Evolutionary conservation across 345 rosid genomes (phyloP).

Genomic region (Aurinia saxatilis): DNA sequence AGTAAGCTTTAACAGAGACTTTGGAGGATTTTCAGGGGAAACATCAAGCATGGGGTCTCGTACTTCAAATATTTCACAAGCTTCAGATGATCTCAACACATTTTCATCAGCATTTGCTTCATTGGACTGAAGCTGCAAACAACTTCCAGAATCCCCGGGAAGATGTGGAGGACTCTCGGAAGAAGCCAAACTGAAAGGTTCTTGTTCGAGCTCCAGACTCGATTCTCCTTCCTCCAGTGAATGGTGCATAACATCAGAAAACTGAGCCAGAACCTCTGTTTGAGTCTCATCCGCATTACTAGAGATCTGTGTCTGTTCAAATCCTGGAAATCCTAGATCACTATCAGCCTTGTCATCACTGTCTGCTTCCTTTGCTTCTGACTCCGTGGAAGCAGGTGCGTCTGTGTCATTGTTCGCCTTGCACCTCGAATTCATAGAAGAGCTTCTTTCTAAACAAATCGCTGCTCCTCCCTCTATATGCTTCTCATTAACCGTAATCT

Average conservation of each 20-base stretch:
- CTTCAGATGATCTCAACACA: background rate
- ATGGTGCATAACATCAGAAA: background rate
- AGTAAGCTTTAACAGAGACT: background rate
- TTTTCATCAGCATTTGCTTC: background rate
- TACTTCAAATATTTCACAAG: background rate
- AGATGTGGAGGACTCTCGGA: background rate
- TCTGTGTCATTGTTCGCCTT: background rate
- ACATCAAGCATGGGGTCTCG: background rate
- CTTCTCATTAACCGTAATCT: background rate
- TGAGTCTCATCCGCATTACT: background rate
- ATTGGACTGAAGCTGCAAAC: background rate
- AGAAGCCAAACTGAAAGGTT: slow-evolving; percentile 1
- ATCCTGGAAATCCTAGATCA: background rate
- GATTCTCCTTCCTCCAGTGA: slow-evolving; percentile 6
- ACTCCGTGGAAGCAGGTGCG: background rate
- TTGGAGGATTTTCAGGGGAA: background rate
- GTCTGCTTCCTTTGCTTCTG: slow-evolving; percentile 2
- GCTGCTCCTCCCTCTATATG: background rate
- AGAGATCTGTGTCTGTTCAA: background rate
- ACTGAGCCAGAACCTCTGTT: background rate
- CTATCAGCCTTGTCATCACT: background rate
- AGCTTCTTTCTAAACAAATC: slow-evolving; percentile 7
- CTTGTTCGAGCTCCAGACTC: background rate
- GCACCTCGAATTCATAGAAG: background rate
- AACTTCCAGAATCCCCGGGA: background rate